These are phyloP conservation scores for Ganoderma meredithae DNA, from an alignment of 1,284 basidiomycete species.

Conservation along the genomic window DNA sequence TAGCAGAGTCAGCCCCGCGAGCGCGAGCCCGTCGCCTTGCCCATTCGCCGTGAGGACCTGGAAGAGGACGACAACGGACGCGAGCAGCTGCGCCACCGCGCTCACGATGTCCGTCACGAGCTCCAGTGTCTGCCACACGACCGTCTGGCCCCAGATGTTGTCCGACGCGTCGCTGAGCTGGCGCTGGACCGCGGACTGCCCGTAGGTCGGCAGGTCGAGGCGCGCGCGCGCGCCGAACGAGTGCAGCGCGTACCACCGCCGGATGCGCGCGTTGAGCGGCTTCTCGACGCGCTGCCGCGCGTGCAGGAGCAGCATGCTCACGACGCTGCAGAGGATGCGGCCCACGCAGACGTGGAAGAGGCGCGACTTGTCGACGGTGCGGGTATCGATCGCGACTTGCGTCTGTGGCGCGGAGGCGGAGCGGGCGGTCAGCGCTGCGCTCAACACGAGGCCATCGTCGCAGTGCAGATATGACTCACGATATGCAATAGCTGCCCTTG, in stretches of 20 bases:
- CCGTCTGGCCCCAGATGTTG: conserved; percentile 42
- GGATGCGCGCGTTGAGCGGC: conserved; percentile 65
- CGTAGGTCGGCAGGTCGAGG: conserved; percentile 77
- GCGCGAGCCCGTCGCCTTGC: conserved; percentile 67
- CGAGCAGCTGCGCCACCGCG: conserved; percentile 56
- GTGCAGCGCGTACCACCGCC: conserved; percentile 66
- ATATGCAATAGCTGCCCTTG: conserved; percentile 4
- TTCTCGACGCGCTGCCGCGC: conserved; percentile 47
- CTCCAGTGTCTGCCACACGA: conserved; percentile 67
- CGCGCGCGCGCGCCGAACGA: conserved; percentile 71
- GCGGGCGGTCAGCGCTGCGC: background rate
- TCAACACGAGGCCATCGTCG: background rate
- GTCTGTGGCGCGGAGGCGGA: conserved; percentile 40
- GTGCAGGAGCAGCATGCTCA: conserved; percentile 53
- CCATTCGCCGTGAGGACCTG: conserved; percentile 53
- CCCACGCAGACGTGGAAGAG: conserved; percentile 64
- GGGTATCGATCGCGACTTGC: conserved; percentile 69
- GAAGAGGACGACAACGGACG: conserved; percentile 68
- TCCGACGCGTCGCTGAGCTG: conserved; percentile 64
- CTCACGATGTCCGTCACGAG: conserved; percentile 50
- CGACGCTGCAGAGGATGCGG: conserved; percentile 58
- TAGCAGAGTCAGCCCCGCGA: conserved; percentile 60
- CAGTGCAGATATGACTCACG: background rate
- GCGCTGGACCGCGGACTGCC: conserved; percentile 66
- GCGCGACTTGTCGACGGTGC: conserved; percentile 65